These are phyloP conservation scores for Pseudocercospora macadamiae DNA, from an alignment of 2,329 filamentous ascomycete genomes.

Conservation along the genomic window DNA sequence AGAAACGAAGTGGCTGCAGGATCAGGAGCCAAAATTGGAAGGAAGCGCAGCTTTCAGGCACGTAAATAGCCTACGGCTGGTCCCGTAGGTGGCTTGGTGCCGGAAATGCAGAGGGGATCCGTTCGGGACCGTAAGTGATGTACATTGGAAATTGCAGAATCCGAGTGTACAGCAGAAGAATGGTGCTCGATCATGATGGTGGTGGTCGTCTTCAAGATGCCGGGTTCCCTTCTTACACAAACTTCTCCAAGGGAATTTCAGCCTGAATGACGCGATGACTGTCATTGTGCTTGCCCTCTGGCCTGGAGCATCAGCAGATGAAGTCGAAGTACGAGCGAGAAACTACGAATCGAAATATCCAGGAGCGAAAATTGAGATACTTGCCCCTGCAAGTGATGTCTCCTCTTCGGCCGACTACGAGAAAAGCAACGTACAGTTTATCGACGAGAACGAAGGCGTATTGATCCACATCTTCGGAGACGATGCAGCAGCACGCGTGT, in stretches of 20 bases:
- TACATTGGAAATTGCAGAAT: constrained; percentile 3
- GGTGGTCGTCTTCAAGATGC: not conserved
- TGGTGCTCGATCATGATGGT: not conserved
- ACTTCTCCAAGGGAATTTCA: not conserved
- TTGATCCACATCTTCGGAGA: constrained; percentile 12
- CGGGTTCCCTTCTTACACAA: not conserved
- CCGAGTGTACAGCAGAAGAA: not conserved
- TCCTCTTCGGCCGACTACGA: not conserved
- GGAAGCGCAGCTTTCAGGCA: not conserved
- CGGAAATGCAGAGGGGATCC: constrained; percentile 3
- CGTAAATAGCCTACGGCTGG: not conserved
- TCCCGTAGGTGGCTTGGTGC: constrained; percentile 4
- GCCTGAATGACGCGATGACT: not conserved
- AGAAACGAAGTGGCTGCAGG: not conserved
- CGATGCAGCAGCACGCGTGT: constrained; percentile 9
- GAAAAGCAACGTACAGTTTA: not conserved
- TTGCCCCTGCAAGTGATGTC: not conserved
- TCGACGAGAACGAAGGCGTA: not conserved
- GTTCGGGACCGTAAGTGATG: constrained; percentile 2
- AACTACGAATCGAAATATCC: constrained; percentile 6
- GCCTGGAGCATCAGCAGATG: constrained; percentile 5
- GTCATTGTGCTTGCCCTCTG: constrained; percentile 12
- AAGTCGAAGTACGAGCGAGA: not conserved
- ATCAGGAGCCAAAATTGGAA: constrained; percentile 2
- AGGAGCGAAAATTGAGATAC: constrained; percentile 4